phyloP scores from a whole-genome alignment of 441 rosid species.

The Croton laevigatus region DNA sequence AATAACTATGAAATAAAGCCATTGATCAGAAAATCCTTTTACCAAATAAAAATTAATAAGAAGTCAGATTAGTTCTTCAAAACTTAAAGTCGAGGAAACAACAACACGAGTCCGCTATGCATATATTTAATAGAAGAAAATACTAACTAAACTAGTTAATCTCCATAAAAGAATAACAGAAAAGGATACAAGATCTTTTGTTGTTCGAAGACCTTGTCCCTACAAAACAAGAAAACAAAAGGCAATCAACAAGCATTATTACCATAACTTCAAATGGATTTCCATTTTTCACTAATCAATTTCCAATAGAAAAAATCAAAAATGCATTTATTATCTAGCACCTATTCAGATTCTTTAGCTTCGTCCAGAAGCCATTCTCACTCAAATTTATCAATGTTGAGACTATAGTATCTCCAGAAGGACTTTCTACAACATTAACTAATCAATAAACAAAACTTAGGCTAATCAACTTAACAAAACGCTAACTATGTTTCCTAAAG shows the following conservation, averaged over 20 bases:
- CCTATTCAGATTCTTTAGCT: not conserved
- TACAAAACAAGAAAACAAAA: conserved; percentile 36
- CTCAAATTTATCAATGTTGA: not conserved
- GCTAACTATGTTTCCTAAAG: too few relatives aligned
- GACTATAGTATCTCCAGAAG: not conserved
- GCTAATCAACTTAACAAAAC: not conserved
- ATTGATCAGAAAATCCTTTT: not conserved
- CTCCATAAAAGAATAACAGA: conserved; percentile 2
- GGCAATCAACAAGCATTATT: not conserved
- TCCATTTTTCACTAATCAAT: not conserved
- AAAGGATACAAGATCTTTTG: conserved; percentile 86
- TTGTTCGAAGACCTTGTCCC: conserved; percentile 87
- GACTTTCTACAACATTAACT: not conserved
- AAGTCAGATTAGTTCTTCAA: not conserved
- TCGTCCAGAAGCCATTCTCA: conserved; percentile 2
- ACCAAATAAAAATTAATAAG: not conserved
- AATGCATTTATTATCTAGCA: not conserved
- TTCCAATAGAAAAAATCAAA: not conserved
- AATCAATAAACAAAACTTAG: not conserved
- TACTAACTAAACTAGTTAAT: conserved; percentile 1
- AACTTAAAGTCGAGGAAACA: not conserved
- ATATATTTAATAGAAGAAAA: not conserved
- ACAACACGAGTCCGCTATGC: not conserved
- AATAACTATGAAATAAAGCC: not conserved
- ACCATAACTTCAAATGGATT: not conserved